phyloP scores from a whole-genome alignment of 202 grass and related monocot species.

The Musa balbisiana region DNA sequence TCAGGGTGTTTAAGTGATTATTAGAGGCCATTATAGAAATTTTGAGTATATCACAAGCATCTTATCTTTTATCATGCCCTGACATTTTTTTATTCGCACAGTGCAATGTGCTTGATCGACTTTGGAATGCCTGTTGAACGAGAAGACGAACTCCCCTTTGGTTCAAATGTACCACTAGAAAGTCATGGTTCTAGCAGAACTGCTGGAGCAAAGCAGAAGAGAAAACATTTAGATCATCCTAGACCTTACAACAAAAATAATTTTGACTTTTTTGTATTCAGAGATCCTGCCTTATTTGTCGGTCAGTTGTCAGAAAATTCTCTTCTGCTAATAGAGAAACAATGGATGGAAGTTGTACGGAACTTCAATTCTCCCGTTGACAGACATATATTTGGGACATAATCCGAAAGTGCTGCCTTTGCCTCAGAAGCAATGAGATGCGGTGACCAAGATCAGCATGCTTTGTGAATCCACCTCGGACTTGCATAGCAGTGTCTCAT shows the following conservation, averaged over 20 bases:
- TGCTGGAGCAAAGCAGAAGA: slow-evolving; percentile 36
- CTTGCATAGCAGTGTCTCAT: background rate
- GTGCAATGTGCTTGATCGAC: slow-evolving; percentile 97
- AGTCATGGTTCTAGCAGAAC: slow-evolving; percentile 35
- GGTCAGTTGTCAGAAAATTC: slow-evolving; percentile 65
- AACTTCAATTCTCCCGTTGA: slow-evolving; percentile 57
- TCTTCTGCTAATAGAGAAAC: slow-evolving; percentile 73
- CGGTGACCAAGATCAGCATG: background rate
- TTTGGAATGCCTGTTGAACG: slow-evolving; percentile 61
- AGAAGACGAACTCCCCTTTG: slow-evolving; percentile 32
- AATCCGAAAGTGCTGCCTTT: background rate
- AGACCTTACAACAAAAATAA: slow-evolving; percentile 34
- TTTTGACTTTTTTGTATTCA: slow-evolving; percentile 61
- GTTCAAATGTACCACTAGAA: slow-evolving; percentile 17
- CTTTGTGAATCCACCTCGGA: background rate
- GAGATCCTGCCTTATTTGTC: slow-evolving; percentile 65
- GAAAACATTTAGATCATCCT: slow-evolving; percentile 39
- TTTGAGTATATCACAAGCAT: no score
- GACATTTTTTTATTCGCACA: slow-evolving; percentile 22
- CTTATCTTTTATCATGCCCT: no score
- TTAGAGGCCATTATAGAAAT: no score
- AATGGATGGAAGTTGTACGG: slow-evolving; percentile 73
- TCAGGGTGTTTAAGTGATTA: no score
- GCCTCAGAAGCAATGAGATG: background rate
- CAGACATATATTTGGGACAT: slow-evolving; percentile 81